Evolutionary conservation across 331 rosid species (phyloP).

Genomic region (Erythrophleum ivorense): DNA sequence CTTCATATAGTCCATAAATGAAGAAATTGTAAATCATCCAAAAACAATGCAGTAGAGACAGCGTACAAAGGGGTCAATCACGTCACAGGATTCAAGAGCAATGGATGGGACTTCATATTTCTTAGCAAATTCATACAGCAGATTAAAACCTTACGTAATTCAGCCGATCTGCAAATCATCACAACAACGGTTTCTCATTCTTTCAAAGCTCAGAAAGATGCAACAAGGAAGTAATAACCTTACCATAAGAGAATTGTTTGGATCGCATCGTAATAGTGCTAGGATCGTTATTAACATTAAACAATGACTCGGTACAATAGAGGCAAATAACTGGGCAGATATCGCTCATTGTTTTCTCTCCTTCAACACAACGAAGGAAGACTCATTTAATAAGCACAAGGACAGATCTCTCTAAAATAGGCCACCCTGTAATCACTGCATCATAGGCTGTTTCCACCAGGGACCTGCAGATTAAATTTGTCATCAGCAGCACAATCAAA

Average conservation of each 20-base stretch:
- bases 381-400: background rate
- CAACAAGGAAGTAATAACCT: background rate
- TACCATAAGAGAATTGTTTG: background rate
- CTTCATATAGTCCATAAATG: background rate
- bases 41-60: background rate
- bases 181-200: background rate
- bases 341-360: slow-evolving; percentile 1
- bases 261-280: slow-evolving; percentile 1
- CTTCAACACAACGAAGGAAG: slow-evolving; percentile 7
- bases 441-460: slow-evolving; percentile 25
- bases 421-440: slow-evolving; percentile 8
- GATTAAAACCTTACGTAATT: background rate
- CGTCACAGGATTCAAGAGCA: background rate
- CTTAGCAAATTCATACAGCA: background rate
- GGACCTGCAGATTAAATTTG: slow-evolving; percentile 25
- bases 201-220: slow-evolving; percentile 12
- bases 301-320: slow-evolving; percentile 21
- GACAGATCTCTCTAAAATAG: slow-evolving; percentile 24
- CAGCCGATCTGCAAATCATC: background rate
- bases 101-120: background rate
- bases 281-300: background rate
- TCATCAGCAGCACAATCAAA: background rate
- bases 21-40: background rate
- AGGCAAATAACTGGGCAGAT: background rate
- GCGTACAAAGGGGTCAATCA: background rate